Base-by-base conservation (phyloP, 2,329 filamentous ascomycete genomes). In the Chrysoporthe cubensis region DNA sequence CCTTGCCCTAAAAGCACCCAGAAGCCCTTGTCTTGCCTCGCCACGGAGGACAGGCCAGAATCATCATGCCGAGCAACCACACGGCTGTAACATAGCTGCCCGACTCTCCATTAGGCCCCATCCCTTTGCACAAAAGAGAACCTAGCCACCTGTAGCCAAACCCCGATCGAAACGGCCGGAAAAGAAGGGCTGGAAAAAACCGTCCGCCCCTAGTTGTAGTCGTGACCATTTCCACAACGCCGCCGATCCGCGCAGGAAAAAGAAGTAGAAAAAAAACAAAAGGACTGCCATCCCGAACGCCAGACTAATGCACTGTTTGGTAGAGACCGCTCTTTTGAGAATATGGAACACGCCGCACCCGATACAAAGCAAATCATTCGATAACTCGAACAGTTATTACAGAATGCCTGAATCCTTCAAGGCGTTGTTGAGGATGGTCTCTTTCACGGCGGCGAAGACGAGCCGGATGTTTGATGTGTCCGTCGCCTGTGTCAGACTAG, bases 381-480 rank as follows among this genome's bases (percentile, higher is more conserved):
- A 32, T 13, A 18, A 32, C 4, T 59, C 60, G 46, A 46, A 48
- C 32, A 64, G 37, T 71, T 72, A 76, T 91, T 81, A 94, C 74
- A 99, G 88, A 79, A 99, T 98, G 73, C 96, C 96, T 32, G 96
- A 98, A 80, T 99, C 96, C 82, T 97, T 97, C 73, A 99, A 87
- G 60, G 96, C 96, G 78, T 99, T 99, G 80, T 98, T 97, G 73
- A 99, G 83, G 76, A 99, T 99, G 44, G 96, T 99, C 82, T 99
- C 96, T 80, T 99, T 99, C 69, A 99, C 96, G 9, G 96, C 96
- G 44, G 95, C 96, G 80, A 99, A 99, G 60, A 99, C 96, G 48
- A 99, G 87, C 72, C 96, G 92, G 75, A 99, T 97, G 77, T 99
- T 99, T 64, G 94, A 97, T 4, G 96, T 99, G 79, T 99, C 96